phyloP scores from a whole-genome alignment of 805 yeast species.

The Maudiozyma pseudohumilis region DNA sequence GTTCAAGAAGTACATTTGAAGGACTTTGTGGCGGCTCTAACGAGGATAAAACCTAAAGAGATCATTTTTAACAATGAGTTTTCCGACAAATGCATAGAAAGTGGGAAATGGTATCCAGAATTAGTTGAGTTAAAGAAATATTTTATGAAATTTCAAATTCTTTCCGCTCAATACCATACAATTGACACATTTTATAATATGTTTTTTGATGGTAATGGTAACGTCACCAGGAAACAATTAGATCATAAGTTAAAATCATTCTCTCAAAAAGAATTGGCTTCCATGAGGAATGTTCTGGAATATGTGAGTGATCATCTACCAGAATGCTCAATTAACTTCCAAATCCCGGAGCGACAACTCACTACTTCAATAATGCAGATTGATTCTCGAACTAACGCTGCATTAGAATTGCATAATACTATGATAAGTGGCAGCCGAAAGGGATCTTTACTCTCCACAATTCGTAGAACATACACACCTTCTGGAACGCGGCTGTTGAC shows the following conservation, averaged over 20 bases:
- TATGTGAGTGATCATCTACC: slow-evolving; percentile 72
- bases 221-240: slow-evolving; percentile 19
- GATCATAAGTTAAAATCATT: slow-evolving; percentile 23
- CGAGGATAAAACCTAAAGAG: slow-evolving; percentile 76
- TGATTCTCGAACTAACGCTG: slow-evolving; percentile 69
- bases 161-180: slow-evolving; percentile 34
- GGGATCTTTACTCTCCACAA: slow-evolving; percentile 63
- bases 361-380: slow-evolving; percentile 55
- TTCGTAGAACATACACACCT: slow-evolving; percentile 65
- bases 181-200: slow-evolving; percentile 31
- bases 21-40: slow-evolving; percentile 57
- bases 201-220: slow-evolving; percentile 26
- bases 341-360: slow-evolving; percentile 51
- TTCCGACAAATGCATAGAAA: slow-evolving; percentile 30
- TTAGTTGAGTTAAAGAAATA: slow-evolving; percentile 50
- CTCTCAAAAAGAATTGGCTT: slow-evolving; percentile 42
- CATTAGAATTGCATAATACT: slow-evolving; percentile 59
- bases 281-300: slow-evolving; percentile 54
- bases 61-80: slow-evolving; percentile 48
- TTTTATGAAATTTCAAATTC: slow-evolving; percentile 43
- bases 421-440: slow-evolving; percentile 45
- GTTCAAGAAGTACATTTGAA: slow-evolving; percentile 54
- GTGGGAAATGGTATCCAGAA: slow-evolving; percentile 48
- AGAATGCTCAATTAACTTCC: slow-evolving; percentile 48
- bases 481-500: slow-evolving; percentile 74